Percentiles rank a stretch among this genome's conserved stretches.
phyloP scores from a whole-genome alignment of 2,329 filamentous ascomycete genomes.

The Aphanocladium album region DNA sequence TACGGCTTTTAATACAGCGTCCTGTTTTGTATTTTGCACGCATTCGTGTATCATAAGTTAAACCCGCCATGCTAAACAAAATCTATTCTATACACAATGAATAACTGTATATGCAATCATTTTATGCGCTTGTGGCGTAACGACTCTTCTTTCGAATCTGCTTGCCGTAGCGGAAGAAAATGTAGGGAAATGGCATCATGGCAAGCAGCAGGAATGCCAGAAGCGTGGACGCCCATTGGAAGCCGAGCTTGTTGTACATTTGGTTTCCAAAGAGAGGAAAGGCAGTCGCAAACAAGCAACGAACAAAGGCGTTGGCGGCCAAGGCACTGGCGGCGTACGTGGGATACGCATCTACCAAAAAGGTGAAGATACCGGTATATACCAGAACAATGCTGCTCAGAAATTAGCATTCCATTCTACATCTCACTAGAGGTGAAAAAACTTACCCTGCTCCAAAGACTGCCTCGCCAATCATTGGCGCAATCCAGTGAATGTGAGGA shows the following conservation, averaged over 20 bases:
- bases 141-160: constrained; percentile 49
- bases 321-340: constrained; percentile 71
- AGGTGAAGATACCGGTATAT: constrained; percentile 83
- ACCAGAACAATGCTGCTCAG: constrained; percentile 62
- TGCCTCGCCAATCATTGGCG: constrained; percentile 66
- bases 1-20: background rate
- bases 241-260: constrained; percentile 65
- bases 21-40: background rate
- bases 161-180: constrained; percentile 59
- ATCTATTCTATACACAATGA: background rate
- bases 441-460: constrained; percentile 69
- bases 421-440: constrained; percentile 4
- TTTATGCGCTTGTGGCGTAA: constrained; percentile 35
- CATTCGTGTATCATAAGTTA: background rate
- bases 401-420: background rate
- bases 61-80: background rate
- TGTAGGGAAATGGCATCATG: constrained; percentile 60
- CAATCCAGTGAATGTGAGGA: constrained; percentile 67
- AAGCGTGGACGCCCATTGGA: constrained; percentile 63
- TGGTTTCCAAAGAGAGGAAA: constrained; percentile 72
- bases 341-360: constrained; percentile 73
- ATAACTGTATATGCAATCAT: background rate
- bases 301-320: constrained; percentile 76
- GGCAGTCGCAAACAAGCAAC: constrained; percentile 58
- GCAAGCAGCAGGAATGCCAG: constrained; percentile 56